Percentiles rank a stretch among this genome's conserved stretches.
Conservation (phyloP, 345 rosid genomes). For the Hibiscus trionum region DNA sequence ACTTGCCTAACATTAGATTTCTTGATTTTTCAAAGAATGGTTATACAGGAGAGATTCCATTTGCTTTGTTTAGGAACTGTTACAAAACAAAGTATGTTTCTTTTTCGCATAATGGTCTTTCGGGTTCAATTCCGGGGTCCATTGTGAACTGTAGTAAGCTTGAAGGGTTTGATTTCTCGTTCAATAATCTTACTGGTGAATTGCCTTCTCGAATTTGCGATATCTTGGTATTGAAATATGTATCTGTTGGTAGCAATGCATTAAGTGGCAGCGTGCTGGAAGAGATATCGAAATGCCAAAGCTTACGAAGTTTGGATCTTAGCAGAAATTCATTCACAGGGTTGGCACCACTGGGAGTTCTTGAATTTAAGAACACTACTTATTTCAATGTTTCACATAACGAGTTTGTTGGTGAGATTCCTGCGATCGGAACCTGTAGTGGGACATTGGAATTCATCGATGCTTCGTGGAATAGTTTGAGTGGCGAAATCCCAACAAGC, state of each 20-base stretch:
- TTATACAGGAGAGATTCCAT: constrained; percentile 58
- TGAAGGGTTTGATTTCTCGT: constrained; percentile 79
- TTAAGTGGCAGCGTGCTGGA: constrained; percentile 55
- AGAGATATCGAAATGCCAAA: constrained; percentile 47
- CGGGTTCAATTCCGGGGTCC: constrained; percentile 65
- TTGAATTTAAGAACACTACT: constrained; percentile 47
- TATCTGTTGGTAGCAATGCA: constrained; percentile 59
- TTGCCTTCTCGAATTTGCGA: constrained; percentile 59
- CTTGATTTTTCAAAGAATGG: constrained; percentile 85
- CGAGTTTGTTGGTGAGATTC: constrained; percentile 57
- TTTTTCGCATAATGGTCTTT: constrained; percentile 58
- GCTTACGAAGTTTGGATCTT: constrained; percentile 57
- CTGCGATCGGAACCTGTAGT: constrained; percentile 46
- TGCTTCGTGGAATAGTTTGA: constrained; percentile 63
- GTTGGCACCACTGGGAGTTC: constrained; percentile 55
- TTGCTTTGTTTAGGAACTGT: constrained; percentile 58
- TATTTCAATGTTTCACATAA: constrained; percentile 68
- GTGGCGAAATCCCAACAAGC: constrained; percentile 54
- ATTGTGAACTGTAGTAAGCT: constrained; percentile 61
- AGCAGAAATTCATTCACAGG: constrained; percentile 68
- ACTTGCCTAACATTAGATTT: constrained; percentile 67
- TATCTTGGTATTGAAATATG: constrained; percentile 46
- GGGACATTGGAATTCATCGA: constrained; percentile 54
- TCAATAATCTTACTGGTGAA: constrained; percentile 58
- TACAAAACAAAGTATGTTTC: constrained; percentile 73